A percentile compares a stretch with the other conserved stretches of the same genome.
Conservation (phyloP, 2,329 filamentous ascomycete genomes). For the Penicillium corylophilum region DNA sequence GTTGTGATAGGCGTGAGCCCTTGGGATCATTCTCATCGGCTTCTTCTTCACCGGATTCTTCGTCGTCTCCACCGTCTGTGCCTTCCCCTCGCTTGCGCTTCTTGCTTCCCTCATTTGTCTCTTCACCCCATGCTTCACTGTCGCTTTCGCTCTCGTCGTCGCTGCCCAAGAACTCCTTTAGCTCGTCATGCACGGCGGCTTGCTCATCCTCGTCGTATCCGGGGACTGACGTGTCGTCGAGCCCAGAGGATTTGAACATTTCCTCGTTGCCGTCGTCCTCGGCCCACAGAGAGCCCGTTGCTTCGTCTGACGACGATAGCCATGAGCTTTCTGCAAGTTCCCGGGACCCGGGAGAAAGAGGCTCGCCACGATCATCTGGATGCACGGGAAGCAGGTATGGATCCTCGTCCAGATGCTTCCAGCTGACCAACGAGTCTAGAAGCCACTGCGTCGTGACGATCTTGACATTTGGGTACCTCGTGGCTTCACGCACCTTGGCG, state of each 20-base stretch:
- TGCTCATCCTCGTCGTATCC: slow-evolving; percentile 64
- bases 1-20: slow-evolving; percentile 39
- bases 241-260: slow-evolving; percentile 51
- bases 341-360: slow-evolving; percentile 40
- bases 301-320: slow-evolving; percentile 48
- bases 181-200: slow-evolving; percentile 66
- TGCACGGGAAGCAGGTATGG: slow-evolving; percentile 78
- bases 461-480: slow-evolving; percentile 74
- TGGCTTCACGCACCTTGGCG: slow-evolving; percentile 85
- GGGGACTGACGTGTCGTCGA: slow-evolving; percentile 50
- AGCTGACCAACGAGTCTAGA: slow-evolving; percentile 76
- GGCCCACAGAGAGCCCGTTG: slow-evolving; percentile 48
- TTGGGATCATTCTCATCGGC: slow-evolving; percentile 42
- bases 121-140: slow-evolving; percentile 42
- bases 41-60: slow-evolving; percentile 22
- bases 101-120: slow-evolving; percentile 23
- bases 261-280: slow-evolving; percentile 49
- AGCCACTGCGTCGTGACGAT: slow-evolving; percentile 94
- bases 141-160: slow-evolving; percentile 53
- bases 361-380: slow-evolving; percentile 60
- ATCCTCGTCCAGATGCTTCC: slow-evolving; percentile 75
- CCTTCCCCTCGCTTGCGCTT: slow-evolving; percentile 40
- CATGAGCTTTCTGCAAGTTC: slow-evolving; percentile 48
- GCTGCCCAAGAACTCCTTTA: slow-evolving; percentile 67
- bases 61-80: slow-evolving; percentile 22